Evolutionary conservation across 768 basidiomycete species (phyloP), one percentile per base, ranked within the genome.

Genomic region (Sarcodon sp.): DNA sequence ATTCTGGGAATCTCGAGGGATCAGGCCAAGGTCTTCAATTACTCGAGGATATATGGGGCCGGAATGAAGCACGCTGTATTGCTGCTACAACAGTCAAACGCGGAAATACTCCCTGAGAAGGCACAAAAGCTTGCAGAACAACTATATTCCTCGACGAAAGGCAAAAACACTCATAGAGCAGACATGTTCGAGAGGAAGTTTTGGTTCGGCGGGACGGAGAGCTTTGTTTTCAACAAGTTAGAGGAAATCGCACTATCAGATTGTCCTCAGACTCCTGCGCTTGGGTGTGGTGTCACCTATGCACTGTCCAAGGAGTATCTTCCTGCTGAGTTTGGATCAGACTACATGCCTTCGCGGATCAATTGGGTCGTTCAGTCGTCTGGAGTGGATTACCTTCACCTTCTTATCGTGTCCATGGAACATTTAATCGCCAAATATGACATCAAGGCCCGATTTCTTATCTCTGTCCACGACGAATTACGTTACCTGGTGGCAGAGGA

Each of bases 361-460:
- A 99, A 99, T 59, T 98, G 96, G 96, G 96, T 93, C 44, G 96
- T 98, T 6, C 96, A 98, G 58, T 97, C 93, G 3, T 96, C 92
- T 0, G 96, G 94, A 3, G 94, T 98, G 38, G 96, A 98, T 63
- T 98, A 99, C 60, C 81, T 98, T 7, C 96, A 99, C 58, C 79
- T 99, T 35, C 76, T 98, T 50, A 90, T 99, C 57, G 89, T 93
- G 43, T 77, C 90, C 5, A 98, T 97, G 93, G 79, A 91, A 51
- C 73, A 94, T 61, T 76, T 99, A 35, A 80, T 83, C 48, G 62
- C 65, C 41, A 81, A 77, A 47, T 98, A 93, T 66, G 66, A 75
- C 54, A 96, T 98, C 58, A 58, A 84, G 9, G 93, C 93, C 1
- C 77, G 96, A 6, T 99, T 94, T 64, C 80, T 99, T 41, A 83